phyloP scores from a whole-genome alignment of 345 rosid genomes.

The Trapa incisa region DNA sequence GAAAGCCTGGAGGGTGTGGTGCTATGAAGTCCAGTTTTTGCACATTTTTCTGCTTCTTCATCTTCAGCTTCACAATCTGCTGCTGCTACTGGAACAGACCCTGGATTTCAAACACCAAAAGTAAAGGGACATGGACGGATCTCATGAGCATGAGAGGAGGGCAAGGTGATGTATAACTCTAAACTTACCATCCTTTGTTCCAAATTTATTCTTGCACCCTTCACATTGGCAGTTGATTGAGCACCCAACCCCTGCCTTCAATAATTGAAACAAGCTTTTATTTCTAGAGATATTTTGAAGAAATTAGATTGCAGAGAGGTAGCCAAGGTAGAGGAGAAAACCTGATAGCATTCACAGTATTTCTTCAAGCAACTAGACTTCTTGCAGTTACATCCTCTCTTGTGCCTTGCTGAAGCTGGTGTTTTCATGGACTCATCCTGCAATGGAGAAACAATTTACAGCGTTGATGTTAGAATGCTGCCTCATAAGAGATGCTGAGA shows the following conservation, averaged over 20 bases:
- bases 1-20: constrained; percentile 48
- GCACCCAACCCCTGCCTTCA: constrained; percentile 93
- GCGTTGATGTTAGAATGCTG: constrained; percentile 2
- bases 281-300: not conserved
- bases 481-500: constrained; percentile 1
- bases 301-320: not conserved
- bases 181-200: constrained; percentile 82
- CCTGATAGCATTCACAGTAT: constrained; percentile 99
- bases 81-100: constrained; percentile 30
- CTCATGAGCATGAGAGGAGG: not conserved
- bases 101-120: constrained; percentile 19
- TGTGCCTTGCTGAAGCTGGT: constrained; percentile 97
- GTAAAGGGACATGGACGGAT: not conserved
- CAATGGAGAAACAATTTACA: not conserved
- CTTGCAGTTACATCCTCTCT: constrained; percentile 99
- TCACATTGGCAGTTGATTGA: constrained; percentile 94
- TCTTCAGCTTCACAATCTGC: constrained; percentile 39
- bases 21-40: constrained; percentile 29
- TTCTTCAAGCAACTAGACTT: constrained; percentile 93
- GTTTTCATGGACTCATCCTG: constrained; percentile 87
- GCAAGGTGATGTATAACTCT: not conserved
- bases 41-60: constrained; percentile 49
- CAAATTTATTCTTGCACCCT: constrained; percentile 93
- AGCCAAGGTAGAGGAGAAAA: constrained; percentile 13
- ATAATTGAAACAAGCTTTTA: constrained; percentile 8